Evolutionary conservation across 257 asterid genomes (phyloP).

Genomic region (Ligustrum vulgare): DNA sequence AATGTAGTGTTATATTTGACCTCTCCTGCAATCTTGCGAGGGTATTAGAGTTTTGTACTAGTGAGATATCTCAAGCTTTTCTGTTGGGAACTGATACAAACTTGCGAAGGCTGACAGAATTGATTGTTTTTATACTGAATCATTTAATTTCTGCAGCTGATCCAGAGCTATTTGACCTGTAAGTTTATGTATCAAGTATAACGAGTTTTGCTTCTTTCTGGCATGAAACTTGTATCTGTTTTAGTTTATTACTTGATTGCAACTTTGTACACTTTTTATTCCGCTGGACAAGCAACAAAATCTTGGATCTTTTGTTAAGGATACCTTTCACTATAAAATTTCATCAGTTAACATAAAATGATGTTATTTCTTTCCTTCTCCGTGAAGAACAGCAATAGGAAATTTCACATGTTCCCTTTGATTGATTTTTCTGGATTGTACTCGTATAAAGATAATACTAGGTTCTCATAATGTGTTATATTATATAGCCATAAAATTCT

Average conservation of each 20-base stretch:
- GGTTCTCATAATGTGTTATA: background rate
- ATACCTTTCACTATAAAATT: background rate
- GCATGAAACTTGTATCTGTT: background rate
- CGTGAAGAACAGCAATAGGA: background rate
- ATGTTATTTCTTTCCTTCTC: background rate
- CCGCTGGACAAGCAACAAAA: background rate
- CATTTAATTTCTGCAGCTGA: conserved; percentile 75
- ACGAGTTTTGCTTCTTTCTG: background rate
- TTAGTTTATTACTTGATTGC: background rate
- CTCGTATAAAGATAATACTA: background rate
- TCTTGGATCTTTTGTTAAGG: background rate
- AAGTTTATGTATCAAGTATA: conserved; percentile 35
- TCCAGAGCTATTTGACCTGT: conserved; percentile 85
- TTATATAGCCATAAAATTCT: background rate
- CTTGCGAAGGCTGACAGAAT: conserved; percentile 80
- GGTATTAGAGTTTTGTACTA: conserved; percentile 82
- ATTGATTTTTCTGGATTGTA: conserved; percentile 2
- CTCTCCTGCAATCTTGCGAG: conserved; percentile 93
- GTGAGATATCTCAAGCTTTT: conserved; percentile 82
- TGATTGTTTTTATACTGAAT: conserved; percentile 75
- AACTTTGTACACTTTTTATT: background rate
- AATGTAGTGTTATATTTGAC: conserved; percentile 85
- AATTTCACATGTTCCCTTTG: no score
- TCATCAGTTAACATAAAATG: conserved; percentile 4
- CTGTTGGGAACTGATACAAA: conserved; percentile 79